These are phyloP conservation scores for Corylus americana DNA, from an alignment of 306 rosid species.

Conservation along the genomic window DNA sequence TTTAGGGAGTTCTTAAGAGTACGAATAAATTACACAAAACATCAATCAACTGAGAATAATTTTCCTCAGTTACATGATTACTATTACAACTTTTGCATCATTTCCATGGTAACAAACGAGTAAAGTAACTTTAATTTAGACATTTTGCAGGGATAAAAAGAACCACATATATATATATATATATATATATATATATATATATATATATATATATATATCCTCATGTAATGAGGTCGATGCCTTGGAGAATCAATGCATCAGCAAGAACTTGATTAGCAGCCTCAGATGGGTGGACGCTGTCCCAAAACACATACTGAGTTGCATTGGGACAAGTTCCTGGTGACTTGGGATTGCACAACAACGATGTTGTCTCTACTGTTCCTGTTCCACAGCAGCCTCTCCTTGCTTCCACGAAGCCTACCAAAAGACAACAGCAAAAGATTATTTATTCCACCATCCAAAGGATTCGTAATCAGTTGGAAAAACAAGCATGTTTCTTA, in stretches of 20 bases:
- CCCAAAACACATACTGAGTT: slow-evolving; percentile 90
- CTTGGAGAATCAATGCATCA: slow-evolving; percentile 66
- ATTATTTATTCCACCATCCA: background rate
- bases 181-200: background rate
- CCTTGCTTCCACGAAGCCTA: slow-evolving; percentile 76
- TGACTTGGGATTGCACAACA: slow-evolving; percentile 76
- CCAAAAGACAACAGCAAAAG: background rate
- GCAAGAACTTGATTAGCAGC: slow-evolving; percentile 89
- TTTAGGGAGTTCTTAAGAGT: slow-evolving; percentile 14
- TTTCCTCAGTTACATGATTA: slow-evolving; percentile 23
- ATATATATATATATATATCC: slow-evolving; percentile 3
- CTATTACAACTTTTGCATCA: slow-evolving; percentile 25
- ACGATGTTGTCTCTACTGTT: slow-evolving; percentile 59
- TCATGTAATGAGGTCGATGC: slow-evolving; percentile 65
- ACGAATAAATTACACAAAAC: slow-evolving; percentile 18
- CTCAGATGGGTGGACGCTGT: slow-evolving; percentile 89
- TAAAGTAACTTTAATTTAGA: background rate
- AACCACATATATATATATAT: background rate
- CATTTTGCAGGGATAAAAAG: slow-evolving; percentile 2
- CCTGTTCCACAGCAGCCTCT: slow-evolving; percentile 99
- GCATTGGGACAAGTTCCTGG: slow-evolving; percentile 88
- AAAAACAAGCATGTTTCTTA: slow-evolving; percentile 23
- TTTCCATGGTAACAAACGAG: slow-evolving; percentile 19
- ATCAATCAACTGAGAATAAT: background rate
- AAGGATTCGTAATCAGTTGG: background rate